Conservation (phyloP, 1,284 basidiomycete species). For the Fomitopsis betulina region DNA sequence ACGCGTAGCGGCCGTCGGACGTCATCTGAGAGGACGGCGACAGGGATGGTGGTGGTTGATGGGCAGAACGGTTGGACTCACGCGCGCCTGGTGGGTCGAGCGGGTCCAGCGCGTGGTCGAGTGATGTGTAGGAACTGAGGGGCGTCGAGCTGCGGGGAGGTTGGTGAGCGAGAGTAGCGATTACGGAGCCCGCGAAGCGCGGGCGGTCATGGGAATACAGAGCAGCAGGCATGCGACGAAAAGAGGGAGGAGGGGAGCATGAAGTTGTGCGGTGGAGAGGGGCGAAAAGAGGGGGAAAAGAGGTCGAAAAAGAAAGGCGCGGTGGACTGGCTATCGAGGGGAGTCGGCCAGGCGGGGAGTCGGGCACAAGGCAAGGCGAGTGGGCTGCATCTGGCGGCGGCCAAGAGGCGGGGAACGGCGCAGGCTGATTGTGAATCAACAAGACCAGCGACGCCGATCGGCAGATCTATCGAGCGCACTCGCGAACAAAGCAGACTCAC, state of each 20-base stretch:
- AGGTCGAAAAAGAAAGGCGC: slow-evolving; percentile 16
- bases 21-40: slow-evolving; percentile 35
- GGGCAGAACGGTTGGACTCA: slow-evolving; percentile 12
- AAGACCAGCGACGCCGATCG: slow-evolving; percentile 12
- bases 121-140: slow-evolving; percentile 27
- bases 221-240: slow-evolving; percentile 22
- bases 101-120: slow-evolving; percentile 27
- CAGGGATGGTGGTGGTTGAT: slow-evolving; percentile 14
- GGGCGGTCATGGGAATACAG: slow-evolving; percentile 22
- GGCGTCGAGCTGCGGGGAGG: slow-evolving; percentile 17
- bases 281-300: slow-evolving; percentile 3
- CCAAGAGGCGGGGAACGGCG: slow-evolving; percentile 6
- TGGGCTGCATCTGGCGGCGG: slow-evolving; percentile 1
- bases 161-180: slow-evolving; percentile 20
- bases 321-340: slow-evolving; percentile 5
- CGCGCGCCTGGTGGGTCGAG: slow-evolving; percentile 19
- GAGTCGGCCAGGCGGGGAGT: background rate
- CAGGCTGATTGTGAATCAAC: slow-evolving; percentile 8
- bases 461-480: slow-evolving; percentile 8
- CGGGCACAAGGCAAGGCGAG: background rate
- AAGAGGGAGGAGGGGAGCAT: slow-evolving; percentile 6
- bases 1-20: slow-evolving; percentile 55
- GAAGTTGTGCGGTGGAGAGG: slow-evolving; percentile 3
- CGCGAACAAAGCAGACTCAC: background rate
- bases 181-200: slow-evolving; percentile 20